phyloP scores from a whole-genome alignment of 352 stramenopile genomes.

The Pythium aphanidermatum region DNA sequence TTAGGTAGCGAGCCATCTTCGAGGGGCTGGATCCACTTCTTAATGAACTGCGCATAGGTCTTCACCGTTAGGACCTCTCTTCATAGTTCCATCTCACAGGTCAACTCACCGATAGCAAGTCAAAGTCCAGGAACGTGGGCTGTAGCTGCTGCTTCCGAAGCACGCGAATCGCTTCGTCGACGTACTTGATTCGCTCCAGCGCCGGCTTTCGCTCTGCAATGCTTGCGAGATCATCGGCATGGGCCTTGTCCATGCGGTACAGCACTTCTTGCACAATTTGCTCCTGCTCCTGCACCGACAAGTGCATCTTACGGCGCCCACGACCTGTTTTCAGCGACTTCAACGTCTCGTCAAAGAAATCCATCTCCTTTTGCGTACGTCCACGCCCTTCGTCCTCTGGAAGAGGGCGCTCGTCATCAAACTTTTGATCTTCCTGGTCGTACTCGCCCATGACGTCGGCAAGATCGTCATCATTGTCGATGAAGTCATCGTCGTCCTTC shows the following conservation, averaged over 20 bases:
- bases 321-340: slow-evolving; percentile 83
- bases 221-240: slow-evolving; percentile 60
- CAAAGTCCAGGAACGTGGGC: slow-evolving; percentile 84
- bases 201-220: slow-evolving; percentile 55
- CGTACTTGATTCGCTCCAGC: slow-evolving; percentile 84
- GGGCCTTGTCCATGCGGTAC: slow-evolving; percentile 86
- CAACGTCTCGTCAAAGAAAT: slow-evolving; percentile 78
- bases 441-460: slow-evolving; percentile 80
- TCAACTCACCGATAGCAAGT: slow-evolving; percentile 65
- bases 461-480: slow-evolving; percentile 83
- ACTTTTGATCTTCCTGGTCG: slow-evolving; percentile 56
- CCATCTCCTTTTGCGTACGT: slow-evolving; percentile 36
- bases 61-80: background rate
- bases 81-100: background rate
- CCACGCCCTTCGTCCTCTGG: slow-evolving; percentile 31
- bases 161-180: slow-evolving; percentile 63
- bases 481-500: slow-evolving; percentile 85
- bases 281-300: slow-evolving; percentile 84
- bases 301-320: slow-evolving; percentile 56
- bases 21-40: slow-evolving; percentile 86
- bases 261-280: slow-evolving; percentile 83
- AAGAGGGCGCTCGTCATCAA: slow-evolving; percentile 77
- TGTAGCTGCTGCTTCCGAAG: slow-evolving; percentile 82
- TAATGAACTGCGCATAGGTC: slow-evolving; percentile 58
- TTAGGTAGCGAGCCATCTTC: slow-evolving; percentile 75